Evolutionary conservation across 2,329 filamentous ascomycete genomes (phyloP).

Genomic region (Aureobasidium sp.): DNA sequence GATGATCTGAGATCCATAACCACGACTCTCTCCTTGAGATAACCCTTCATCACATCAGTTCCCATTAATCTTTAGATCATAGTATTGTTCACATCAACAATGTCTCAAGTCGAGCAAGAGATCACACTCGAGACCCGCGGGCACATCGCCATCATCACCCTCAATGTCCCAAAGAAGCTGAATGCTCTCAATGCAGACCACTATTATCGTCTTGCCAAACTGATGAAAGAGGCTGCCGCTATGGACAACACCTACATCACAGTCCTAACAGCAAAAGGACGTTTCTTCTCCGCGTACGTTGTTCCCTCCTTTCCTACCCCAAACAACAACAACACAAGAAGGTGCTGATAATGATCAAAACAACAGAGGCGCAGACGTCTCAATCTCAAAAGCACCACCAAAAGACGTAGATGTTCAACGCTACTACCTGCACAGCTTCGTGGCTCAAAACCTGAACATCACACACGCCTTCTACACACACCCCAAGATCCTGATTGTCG

Average conservation of each 20-base stretch:
- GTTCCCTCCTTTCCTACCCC: not conserved
- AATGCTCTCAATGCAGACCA: constrained; percentile 65
- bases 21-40: not conserved
- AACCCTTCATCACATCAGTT: too few species aligned
- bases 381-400: constrained; percentile 39
- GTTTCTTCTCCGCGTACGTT: constrained; percentile 76
- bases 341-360: not conserved
- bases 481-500: constrained; percentile 85
- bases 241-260: constrained; percentile 79
- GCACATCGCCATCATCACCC: constrained; percentile 73
- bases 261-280: constrained; percentile 70
- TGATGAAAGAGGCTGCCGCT: constrained; percentile 67
- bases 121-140: constrained; percentile 56
- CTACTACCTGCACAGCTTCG: constrained; percentile 64
- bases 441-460: constrained; percentile 78
- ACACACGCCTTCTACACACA: constrained; percentile 88
- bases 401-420: constrained; percentile 34
- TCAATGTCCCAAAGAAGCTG: constrained; percentile 79
- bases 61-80: too few species aligned
- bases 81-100: not conserved
- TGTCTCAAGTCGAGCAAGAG: constrained; percentile 28
- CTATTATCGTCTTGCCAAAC: constrained; percentile 69
- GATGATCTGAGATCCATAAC: not conserved
- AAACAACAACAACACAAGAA: not conserved
- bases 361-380: constrained; percentile 69